Percentiles rank a stretch among this genome's conserved stretches.
Conservation (phyloP, 1,284 basidiomycete species). For the Mycosarcoma maydis region DNA sequence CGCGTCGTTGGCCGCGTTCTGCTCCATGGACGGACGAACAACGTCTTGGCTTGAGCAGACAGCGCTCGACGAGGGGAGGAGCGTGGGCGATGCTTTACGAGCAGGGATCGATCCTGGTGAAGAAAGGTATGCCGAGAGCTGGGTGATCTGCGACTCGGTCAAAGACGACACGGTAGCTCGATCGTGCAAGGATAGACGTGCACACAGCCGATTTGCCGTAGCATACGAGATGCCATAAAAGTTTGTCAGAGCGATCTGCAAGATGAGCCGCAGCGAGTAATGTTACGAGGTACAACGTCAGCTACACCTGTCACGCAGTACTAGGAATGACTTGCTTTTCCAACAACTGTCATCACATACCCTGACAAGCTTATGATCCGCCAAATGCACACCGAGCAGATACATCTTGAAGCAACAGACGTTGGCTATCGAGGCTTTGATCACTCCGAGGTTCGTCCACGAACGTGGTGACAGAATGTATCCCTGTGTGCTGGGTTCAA, state of each 20-base stretch:
- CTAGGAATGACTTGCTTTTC: too few species aligned
- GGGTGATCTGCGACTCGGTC: constrained; percentile 81
- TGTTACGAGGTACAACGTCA: too few species aligned
- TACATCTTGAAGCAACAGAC: constrained; percentile 52
- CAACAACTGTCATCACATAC: constrained; percentile 57
- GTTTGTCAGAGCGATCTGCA: constrained; percentile 80
- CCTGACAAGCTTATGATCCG: constrained; percentile 65
- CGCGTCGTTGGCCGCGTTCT: constrained; percentile 64
- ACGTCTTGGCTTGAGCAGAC: neutral
- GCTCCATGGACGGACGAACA: constrained; percentile 47
- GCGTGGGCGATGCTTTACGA: constrained; percentile 69
- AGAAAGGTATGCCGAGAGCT: constrained; percentile 85
- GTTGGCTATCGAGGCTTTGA: too few species aligned
- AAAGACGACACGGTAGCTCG: constrained; percentile 79
- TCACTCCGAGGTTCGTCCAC: too few species aligned
- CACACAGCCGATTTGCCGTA: constrained; percentile 81
- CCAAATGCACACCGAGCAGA: constrained; percentile 63
- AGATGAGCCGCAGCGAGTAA: neutral
- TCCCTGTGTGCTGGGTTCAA: too few species aligned
- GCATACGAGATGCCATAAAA: constrained; percentile 84
- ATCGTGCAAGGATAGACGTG: constrained; percentile 83
- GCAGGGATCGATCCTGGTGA: constrained; percentile 76
- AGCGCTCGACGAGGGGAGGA: constrained; percentile 7
- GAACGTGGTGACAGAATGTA: too few species aligned
- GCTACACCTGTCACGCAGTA: too few species aligned